Conservation (phyloP, 352 stramenopile genomes). For the Saprolegnia parasitica region DNA sequence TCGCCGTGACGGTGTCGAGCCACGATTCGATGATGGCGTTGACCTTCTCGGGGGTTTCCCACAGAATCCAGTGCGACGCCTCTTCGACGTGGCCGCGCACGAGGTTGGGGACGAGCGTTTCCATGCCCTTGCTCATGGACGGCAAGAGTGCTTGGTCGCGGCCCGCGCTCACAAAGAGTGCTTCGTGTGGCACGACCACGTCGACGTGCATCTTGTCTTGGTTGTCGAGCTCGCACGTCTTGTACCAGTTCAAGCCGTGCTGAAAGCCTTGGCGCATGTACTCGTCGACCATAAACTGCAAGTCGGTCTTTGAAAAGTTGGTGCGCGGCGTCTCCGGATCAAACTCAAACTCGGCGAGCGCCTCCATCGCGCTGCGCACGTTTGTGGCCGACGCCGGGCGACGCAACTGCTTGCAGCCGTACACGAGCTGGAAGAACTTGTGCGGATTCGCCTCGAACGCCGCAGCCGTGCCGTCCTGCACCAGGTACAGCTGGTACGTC, state of each 20-base stretch:
- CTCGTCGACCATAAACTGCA: slow-evolving; percentile 56
- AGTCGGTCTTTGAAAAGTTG: slow-evolving; percentile 41
- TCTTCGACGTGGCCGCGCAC: slow-evolving; percentile 47
- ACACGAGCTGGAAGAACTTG: background rate
- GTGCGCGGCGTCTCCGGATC: background rate
- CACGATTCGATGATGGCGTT: slow-evolving; percentile 39
- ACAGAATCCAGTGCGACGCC: slow-evolving; percentile 57
- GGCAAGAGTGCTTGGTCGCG: slow-evolving; percentile 53
- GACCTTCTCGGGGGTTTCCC: slow-evolving; percentile 47
- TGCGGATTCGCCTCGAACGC: background rate
- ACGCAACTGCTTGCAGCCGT: background rate
- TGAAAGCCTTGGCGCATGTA: slow-evolving; percentile 54
- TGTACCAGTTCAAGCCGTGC: slow-evolving; percentile 46
- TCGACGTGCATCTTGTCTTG: slow-evolving; percentile 34
- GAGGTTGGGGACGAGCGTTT: slow-evolving; percentile 43
- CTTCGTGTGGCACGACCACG: slow-evolving; percentile 38
- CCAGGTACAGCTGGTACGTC: slow-evolving; percentile 1
- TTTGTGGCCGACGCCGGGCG: slow-evolving; percentile 11
- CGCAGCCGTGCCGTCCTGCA: background rate
- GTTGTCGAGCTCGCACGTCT: slow-evolving; percentile 43
- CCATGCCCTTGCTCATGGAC: slow-evolving; percentile 55
- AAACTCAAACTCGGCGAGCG: slow-evolving; percentile 12
- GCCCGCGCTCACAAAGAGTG: slow-evolving; percentile 54
- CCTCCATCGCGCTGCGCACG: background rate
- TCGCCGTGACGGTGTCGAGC: background rate